Conservation (phyloP, 2,329 filamentous ascomycete species). For the Ophiostoma populinum region DNA sequence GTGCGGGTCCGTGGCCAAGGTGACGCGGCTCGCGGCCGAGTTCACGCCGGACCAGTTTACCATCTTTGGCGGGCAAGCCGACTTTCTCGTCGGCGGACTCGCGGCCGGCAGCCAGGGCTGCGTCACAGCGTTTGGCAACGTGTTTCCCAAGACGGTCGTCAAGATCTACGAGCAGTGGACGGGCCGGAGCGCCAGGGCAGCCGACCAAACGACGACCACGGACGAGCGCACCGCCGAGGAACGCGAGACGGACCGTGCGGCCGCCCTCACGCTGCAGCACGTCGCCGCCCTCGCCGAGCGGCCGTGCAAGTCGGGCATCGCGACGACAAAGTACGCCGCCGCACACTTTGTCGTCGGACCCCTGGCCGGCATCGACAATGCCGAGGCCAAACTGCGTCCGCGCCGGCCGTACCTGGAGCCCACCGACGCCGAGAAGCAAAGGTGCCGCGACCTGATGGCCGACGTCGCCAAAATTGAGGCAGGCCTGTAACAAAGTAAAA, state of each 20-base stretch:
- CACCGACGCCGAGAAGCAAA: constrained; percentile 25
- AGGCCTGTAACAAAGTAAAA: not conserved
- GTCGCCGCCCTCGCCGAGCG: constrained; percentile 48
- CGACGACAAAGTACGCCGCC: constrained; percentile 50
- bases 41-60: constrained; percentile 41
- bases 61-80: constrained; percentile 54
- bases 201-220: not conserved
- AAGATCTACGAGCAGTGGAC: constrained; percentile 43
- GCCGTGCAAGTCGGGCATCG: constrained; percentile 48
- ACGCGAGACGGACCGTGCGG: constrained; percentile 32
- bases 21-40: constrained; percentile 38
- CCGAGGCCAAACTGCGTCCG: constrained; percentile 39
- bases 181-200: constrained; percentile 1
- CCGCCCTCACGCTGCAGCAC: constrained; percentile 43
- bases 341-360: constrained; percentile 35
- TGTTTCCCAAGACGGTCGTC: constrained; percentile 39
- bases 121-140: constrained; percentile 45
- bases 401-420: constrained; percentile 42
- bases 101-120: constrained; percentile 40
- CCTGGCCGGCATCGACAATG: constrained; percentile 39
- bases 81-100: constrained; percentile 47
- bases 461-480: constrained; percentile 30
- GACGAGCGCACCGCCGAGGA: constrained; percentile 8
- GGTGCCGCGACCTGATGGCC: constrained; percentile 23
- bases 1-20: constrained; percentile 56